A percentile compares a stretch with the other conserved stretches of the same genome.
These are phyloP conservation scores for Diplodia intermedia DNA, from an alignment of 2,329 filamentous ascomycete genomes.

Conservation along the genomic window DNA sequence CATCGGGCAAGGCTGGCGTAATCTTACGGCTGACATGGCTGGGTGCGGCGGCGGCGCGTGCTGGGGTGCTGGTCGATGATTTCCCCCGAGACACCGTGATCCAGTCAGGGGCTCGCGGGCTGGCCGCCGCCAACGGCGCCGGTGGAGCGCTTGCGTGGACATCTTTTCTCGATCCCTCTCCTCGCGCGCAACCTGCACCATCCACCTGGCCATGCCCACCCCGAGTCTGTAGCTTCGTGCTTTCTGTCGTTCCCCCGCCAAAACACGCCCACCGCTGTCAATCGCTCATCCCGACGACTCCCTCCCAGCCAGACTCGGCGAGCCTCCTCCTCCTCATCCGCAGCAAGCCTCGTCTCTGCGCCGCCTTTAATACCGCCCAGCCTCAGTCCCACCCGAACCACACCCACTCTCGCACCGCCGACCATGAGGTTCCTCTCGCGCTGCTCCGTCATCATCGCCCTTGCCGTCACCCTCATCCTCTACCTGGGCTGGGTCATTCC, in stretches of 20 bases:
- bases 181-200: constrained; percentile 24
- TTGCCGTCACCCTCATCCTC: constrained; percentile 41
- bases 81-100: constrained; percentile 28
- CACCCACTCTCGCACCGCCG: background rate
- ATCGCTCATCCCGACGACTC: constrained; percentile 24
- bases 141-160: constrained; percentile 31
- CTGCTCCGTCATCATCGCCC: constrained; percentile 41
- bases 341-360: constrained; percentile 13
- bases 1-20: constrained; percentile 26
- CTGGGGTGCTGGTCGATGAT: constrained; percentile 23
- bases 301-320: background rate
- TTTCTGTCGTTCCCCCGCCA: constrained; percentile 29
- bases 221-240: constrained; percentile 27
- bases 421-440: constrained; percentile 45
- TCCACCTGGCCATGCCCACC: constrained; percentile 28
- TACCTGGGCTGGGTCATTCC: constrained; percentile 44
- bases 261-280: constrained; percentile 29
- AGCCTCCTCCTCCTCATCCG: constrained; percentile 18
- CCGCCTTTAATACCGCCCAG: constrained; percentile 22
- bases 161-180: constrained; percentile 30
- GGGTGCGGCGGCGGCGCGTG: constrained; percentile 26
- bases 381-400: constrained; percentile 7
- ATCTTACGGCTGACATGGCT: constrained; percentile 31
- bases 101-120: constrained; percentile 30
- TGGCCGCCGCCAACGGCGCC: constrained; percentile 29